Base-by-base conservation (phyloP, 805 yeast genomes). In the Schwanniomyces pseudopolymorphus region DNA sequence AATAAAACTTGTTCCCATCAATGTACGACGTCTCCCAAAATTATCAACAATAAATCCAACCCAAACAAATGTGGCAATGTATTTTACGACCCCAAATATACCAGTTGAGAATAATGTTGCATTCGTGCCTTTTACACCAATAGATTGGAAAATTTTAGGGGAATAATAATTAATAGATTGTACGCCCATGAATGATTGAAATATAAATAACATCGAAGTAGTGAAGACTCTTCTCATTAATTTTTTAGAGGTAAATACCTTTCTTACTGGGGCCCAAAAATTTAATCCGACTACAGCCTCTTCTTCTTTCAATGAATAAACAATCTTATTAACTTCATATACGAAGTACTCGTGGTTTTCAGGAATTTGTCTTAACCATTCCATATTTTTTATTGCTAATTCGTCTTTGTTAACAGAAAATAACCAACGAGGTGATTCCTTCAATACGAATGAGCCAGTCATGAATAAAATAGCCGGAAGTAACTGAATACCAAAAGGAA, bases 21-120 rank as follows among this genome's bases (percentile, higher is more conserved):
- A 63, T 5, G 78, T 69, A 4, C 64, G 52, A 24, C 78, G 69
- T 46, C 81, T 67, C 5, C 82, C 81, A 44, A 64, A 63, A 9
- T 60, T 60, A 47, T 78, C 82, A 36, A 78, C 78, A 38, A 77
- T 62, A 46, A 71, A 63, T 43, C 74, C 62, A 11, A 75, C 65
- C 75, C 78, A 77, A 16, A 73, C 51, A 31, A 73, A 59, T 16
- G 77, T 69, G 25, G 73, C 72, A n/a, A 63, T 62, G n/a, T 69
- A 74, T 51, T 78, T 78, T 39, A 77, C 61, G 28, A 77, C 61
- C 20, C 83, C 83, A 58, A 77, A 77, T 43, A 78, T 62, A 43
- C 83, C 83, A 6, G 81, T 78, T 3, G 82, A 75, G n/a, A 75
- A 66, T 38, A 79, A 64, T 1, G 74, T 71, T 0, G 79, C 72